Base-by-base conservation (phyloP, 352 stramenopile genomes). In the Pythium coloratum region DNA sequence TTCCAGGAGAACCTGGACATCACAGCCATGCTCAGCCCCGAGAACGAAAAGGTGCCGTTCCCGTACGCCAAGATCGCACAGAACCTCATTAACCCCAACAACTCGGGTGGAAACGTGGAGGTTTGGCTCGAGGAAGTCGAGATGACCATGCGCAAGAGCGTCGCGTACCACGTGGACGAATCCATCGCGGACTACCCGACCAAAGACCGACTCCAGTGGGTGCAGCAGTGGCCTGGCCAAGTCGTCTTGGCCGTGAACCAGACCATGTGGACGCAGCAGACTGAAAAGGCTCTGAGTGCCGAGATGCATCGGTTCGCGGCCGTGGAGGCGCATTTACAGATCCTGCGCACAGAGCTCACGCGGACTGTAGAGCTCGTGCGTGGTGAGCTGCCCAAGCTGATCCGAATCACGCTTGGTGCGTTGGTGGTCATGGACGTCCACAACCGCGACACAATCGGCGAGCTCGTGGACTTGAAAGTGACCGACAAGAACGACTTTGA, bases 351-450 rank as follows among this genome's bases (percentile, higher is more conserved):
- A 30, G 91, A 98, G 42, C 73, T 98, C 14, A 82, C 96, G 18
- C 79, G 85, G 44, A 98, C 91, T 0, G 94, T 98, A 7, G 83
- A 97, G 59, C 78, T 98, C 24, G 94, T 98, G 20, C 89, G 95
- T 12, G 91, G 89, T 24, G 89, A 98, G 67, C 79, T 98, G 7
- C 81, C 90, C n/a, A 98, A 98, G 64, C 67, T 95, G 16, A 92
- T 98, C 64, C 82, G 94, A 1, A 97, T 94, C 55, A 95, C 94
- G 0, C 74, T 98, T 5, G 90, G 90, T 28, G 90, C 95, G 4
- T 78, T 98, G 26, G 90, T 98, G 1, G 94, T 98, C 10, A 97
- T 98, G 87, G 94, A 98, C 66, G 94, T 98, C 7, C 95, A 98
- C 82, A 98, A 97, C 47, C 86, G 94, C 13, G 92, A 98, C 66